phyloP scores from a whole-genome alignment of 1,139 yeast species.

The Candida smagusa region DNA sequence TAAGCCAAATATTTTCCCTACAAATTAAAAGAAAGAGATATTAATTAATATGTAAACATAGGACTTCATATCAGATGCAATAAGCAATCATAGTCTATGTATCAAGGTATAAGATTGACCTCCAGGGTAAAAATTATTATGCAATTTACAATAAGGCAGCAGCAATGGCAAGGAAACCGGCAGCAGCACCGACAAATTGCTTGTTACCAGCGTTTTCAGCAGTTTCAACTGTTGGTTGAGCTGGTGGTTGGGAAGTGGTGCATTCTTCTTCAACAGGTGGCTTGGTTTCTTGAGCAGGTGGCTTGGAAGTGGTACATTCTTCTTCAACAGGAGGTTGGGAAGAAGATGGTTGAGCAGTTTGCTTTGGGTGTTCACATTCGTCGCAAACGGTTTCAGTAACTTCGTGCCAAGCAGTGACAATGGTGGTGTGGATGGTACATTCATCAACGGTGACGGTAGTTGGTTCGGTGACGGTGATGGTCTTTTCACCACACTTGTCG shows the following conservation, averaged over 20 bases:
- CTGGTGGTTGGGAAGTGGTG: slow-evolving; percentile 6
- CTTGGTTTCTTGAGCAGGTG: neutral
- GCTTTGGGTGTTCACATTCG: slow-evolving; percentile 9
- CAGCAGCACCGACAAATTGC: slow-evolving; percentile 14
- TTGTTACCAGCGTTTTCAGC: slow-evolving; percentile 12
- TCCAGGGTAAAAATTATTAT: slow-evolving; percentile 9
- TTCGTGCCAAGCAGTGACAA: slow-evolving; percentile 29
- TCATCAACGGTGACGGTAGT: slow-evolving; percentile 57
- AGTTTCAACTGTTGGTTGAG: slow-evolving; percentile 13
- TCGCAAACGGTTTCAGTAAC: slow-evolving; percentile 10
- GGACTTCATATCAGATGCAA: too few relatives aligned
- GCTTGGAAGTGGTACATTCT: slow-evolving; percentile 1
- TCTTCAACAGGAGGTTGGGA: slow-evolving; percentile 9
- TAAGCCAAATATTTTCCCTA: too few relatives aligned
- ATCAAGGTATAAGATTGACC: neutral
- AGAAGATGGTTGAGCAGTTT: slow-evolving; percentile 4
- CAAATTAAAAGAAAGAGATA: too few relatives aligned
- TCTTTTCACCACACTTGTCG: slow-evolving; percentile 26
- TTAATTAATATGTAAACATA: too few relatives aligned
- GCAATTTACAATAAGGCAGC: slow-evolving; percentile 16
- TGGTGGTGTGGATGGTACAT: slow-evolving; percentile 48
- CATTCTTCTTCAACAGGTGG: neutral
- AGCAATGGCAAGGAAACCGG: slow-evolving; percentile 19
- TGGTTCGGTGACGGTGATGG: slow-evolving; percentile 49
- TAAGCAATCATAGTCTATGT: too few relatives aligned